These are phyloP conservation scores for Trichoderma sp. DNA, from an alignment of 2,329 filamentous ascomycete genomes.

Conservation along the genomic window DNA sequence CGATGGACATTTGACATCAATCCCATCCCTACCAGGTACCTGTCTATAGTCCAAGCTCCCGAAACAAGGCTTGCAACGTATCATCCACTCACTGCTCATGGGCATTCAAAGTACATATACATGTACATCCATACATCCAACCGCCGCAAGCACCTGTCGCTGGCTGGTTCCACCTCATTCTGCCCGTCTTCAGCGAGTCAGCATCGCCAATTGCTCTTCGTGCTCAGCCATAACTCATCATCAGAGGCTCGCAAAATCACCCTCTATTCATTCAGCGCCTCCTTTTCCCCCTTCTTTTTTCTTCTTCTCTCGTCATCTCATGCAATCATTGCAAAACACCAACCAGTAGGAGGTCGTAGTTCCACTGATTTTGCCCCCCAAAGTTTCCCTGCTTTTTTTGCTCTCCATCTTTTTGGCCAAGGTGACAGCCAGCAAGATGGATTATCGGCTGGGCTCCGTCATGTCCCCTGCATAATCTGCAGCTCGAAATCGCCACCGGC, in stretches of 20 bases:
- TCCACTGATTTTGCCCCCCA: background rate
- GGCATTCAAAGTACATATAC: background rate
- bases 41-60: background rate
- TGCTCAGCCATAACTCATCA: background rate
- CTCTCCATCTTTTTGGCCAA: background rate
- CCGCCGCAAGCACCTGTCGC: background rate
- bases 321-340: no score
- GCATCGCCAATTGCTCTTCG: conserved; percentile 3
- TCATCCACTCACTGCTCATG: background rate
- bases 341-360: no score
- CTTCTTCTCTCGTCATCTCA: background rate
- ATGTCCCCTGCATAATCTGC: background rate
- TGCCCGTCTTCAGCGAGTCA: background rate
- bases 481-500: background rate
- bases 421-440: background rate
- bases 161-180: background rate
- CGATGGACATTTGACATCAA: background rate
- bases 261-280: background rate
- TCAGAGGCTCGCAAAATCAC: background rate
- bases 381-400: background rate
- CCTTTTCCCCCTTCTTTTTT: no score
- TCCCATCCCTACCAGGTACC: background rate
- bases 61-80: background rate
- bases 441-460: background rate
- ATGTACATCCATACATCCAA: background rate